Base-by-base conservation (phyloP, 2,329 filamentous ascomycete genomes). In the Capronia americana region DNA sequence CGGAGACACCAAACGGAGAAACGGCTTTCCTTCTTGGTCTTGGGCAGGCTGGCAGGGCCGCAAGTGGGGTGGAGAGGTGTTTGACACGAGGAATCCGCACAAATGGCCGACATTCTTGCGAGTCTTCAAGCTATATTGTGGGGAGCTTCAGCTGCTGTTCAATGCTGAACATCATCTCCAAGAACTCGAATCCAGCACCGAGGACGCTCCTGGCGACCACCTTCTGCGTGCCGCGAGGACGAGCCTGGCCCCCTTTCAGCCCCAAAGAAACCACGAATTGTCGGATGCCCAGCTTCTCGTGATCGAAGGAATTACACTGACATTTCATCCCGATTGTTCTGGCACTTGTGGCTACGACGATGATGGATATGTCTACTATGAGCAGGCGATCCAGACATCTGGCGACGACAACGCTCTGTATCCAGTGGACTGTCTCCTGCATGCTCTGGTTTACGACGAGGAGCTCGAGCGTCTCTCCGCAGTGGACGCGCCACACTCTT, bases 291-390 rank as follows among this genome's bases (percentile, higher is more conserved):
- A 50, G 24, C n/a, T 50, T 26, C 46, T 50, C 46, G 46, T 50
- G n/a, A 50, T 50, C 46, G 46, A 50, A 50, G 46, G 46, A 11
- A 50, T 50, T 26, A 50, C 46, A 20, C 46, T 50, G 20, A 50
- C 46, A 2, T 50, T 50, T 26, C 24, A 23, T 26, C 17, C n/a
- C 10, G 46, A 23, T 23, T 50, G 46, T 24, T 23, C 46, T 10
- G 46, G 24, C 3, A 14, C 24, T 11, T 23, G n/a, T 14, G 24
- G 20, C 46, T 50, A 50, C 24, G n/a, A 20, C 3, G 46, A 7
- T 23, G 46, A 26, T 50, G n/a, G 24, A 50, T 50, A 50, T 50
- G 46, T 50, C n/a, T 50, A 50, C 46, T 50, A 26, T 4, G 24
- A 50, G 1, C 46, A 50, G 20, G 24, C 20, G 12, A 38, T 38